Base-by-base conservation (phyloP, 2,329 filamentous ascomycete genomes). In the Trichoderma aggressivum region DNA sequence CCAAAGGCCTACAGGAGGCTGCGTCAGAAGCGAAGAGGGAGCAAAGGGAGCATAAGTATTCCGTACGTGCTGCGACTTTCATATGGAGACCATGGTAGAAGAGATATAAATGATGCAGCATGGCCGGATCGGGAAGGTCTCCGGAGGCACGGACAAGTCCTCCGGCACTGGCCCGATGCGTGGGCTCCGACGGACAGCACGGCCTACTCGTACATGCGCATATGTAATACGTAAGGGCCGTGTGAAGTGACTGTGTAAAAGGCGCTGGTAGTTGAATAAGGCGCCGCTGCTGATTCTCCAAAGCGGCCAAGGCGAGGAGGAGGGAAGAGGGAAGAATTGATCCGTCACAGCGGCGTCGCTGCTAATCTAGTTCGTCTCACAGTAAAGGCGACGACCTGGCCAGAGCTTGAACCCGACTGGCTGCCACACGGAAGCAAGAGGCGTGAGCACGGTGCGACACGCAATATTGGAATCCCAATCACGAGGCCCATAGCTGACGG, bases 401-500 rank as follows among this genome's bases (percentile, higher is more conserved):
- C 62, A 26, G 47, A 60, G 28, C n/a, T 61, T 60, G 65, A 60
- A 36, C 28, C 56, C 65, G 36, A 60, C 56, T 43, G 21, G 65
- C 43, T 60, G 39, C 65, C 67, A 70, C 58, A 70, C 28, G 32
- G 34, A 58, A 62, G 58, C 32, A 47, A 59, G 65, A 68, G 53
- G 56, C 65, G 65, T 59, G 69, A 70, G 61, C 69, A 66, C 39
- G 56, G 69, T 70, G 69, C 69, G 62, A 70, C 69, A 61, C 50
- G 63, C 69, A 70, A 70, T 36, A 70, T 66, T 47, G 60, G 16
- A 47, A n/a, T n/a, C 69, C 69, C 61, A 70, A 70, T 70, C 69
- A 70, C 69, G 62, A 59, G 62, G 69, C n/a, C 47, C 47, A 59
- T 67, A 26, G 58, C 59, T 70, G 59, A 64, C 68, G 26, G 60